A percentile compares a stretch with the other conserved stretches of the same genome.
phyloP scores from a whole-genome alignment of 768 basidiomycete species.

The Suillus americanus region DNA sequence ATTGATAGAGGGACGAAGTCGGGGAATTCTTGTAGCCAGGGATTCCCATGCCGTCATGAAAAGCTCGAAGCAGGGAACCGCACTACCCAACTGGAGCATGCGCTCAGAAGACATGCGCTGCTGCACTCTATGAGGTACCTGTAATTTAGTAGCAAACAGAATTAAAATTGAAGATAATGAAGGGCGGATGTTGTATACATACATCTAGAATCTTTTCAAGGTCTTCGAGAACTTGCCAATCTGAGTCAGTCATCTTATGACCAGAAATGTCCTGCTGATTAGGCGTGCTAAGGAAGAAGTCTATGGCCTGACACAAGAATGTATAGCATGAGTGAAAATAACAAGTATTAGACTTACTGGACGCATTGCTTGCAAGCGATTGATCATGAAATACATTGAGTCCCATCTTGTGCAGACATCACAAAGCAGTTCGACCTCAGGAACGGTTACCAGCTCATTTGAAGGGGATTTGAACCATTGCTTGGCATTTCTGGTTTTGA shows the following conservation, averaged over 20 bases:
- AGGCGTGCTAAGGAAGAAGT: not conserved
- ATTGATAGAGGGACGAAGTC: not conserved
- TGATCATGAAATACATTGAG: slow-evolving; percentile 38
- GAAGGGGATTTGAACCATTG: slow-evolving; percentile 17
- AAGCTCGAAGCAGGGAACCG: not conserved
- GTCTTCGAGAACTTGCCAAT: slow-evolving; percentile 1
- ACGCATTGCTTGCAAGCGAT: slow-evolving; percentile 2
- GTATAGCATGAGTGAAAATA: not conserved
- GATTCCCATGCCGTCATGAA: slow-evolving; percentile 4
- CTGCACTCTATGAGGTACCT: slow-evolving; percentile 6
- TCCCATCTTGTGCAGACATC: slow-evolving; percentile 25
- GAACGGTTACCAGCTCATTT: not conserved
- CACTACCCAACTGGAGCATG: not conserved
- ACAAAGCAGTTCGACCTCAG: not conserved
- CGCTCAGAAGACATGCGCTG: not conserved
- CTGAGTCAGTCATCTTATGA: not conserved
- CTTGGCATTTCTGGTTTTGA: not conserved
- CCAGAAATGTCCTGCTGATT: slow-evolving; percentile 2
- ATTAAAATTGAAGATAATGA: not conserved
- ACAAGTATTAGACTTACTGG: not conserved
- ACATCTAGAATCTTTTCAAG: slow-evolving; percentile 5
- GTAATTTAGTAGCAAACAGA: not conserved
- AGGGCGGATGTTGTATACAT: not conserved
- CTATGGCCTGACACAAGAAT: not conserved
- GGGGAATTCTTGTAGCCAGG: not conserved